These are phyloP conservation scores for Sphaerulina musiva DNA, from an alignment of 2,329 filamentous ascomycete genomes.

Conservation along the genomic window DNA sequence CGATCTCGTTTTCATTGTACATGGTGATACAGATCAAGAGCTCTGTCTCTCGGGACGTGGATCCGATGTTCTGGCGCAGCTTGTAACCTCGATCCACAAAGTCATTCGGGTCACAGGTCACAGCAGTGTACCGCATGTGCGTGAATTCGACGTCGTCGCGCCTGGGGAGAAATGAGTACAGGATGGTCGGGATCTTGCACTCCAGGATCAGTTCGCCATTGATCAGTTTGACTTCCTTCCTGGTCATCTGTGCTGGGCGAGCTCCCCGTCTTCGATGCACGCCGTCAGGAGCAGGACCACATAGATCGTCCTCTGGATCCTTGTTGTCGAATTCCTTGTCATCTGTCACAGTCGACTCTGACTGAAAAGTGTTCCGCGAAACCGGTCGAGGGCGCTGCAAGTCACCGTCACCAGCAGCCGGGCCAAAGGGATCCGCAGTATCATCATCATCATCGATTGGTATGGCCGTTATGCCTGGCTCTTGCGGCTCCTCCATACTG, in stretches of 20 bases:
- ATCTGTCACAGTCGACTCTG: slow-evolving; percentile 55
- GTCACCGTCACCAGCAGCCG: slow-evolving; percentile 50
- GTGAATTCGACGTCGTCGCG: slow-evolving; percentile 94
- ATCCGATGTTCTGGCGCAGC: slow-evolving; percentile 81
- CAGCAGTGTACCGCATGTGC: slow-evolving; percentile 96
- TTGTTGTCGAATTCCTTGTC: slow-evolving; percentile 53
- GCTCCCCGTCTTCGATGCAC: slow-evolving; percentile 84
- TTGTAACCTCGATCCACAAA: slow-evolving; percentile 86
- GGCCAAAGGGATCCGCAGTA: slow-evolving; percentile 58
- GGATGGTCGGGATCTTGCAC: slow-evolving; percentile 97
- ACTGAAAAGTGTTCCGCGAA: slow-evolving; percentile 59
- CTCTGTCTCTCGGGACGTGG: slow-evolving; percentile 80
- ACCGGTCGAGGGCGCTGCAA: slow-evolving; percentile 49
- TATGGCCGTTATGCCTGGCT: slow-evolving; percentile 61
- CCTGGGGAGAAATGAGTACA: slow-evolving; percentile 92
- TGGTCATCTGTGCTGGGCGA: slow-evolving; percentile 77
- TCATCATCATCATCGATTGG: slow-evolving; percentile 51
- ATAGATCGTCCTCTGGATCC: slow-evolving; percentile 52
- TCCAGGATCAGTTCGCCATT: slow-evolving; percentile 96
- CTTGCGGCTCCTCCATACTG: slow-evolving; percentile 35
- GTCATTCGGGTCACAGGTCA: slow-evolving; percentile 96
- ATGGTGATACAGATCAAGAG: slow-evolving; percentile 96
- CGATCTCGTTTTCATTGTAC: slow-evolving; percentile 98
- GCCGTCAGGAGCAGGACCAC: slow-evolving; percentile 79
- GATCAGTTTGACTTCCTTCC: slow-evolving; percentile 90